phyloP scores from a whole-genome alignment of 306 rosid genomes.

The Carpinus viminea region DNA sequence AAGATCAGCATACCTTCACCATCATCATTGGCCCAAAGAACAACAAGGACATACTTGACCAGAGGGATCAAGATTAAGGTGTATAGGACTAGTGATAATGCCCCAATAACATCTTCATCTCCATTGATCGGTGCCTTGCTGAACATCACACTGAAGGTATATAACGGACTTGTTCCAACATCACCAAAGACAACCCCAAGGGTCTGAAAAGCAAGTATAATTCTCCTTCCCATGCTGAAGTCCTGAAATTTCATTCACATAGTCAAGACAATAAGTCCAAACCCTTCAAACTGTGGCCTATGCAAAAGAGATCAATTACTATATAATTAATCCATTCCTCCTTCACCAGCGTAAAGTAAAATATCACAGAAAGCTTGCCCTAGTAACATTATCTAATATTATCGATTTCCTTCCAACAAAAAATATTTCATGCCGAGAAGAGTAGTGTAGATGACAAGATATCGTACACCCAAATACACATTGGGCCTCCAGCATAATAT shows the following conservation, averaged over 20 bases:
- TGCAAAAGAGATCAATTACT: conserved; percentile 11
- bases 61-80: conserved; percentile 90
- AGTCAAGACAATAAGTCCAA: conserved; percentile 19
- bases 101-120: conserved; percentile 89
- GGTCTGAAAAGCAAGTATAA: conserved; percentile 80
- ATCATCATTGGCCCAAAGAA: conserved; percentile 94
- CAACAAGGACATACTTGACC: conserved; percentile 89
- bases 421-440: background rate
- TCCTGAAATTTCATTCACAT: conserved; percentile 56
- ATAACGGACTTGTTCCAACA: conserved; percentile 97
- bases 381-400: background rate
- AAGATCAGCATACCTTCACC: conserved; percentile 75
- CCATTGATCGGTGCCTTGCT: conserved; percentile 85
- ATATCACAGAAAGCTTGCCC: background rate
- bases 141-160: conserved; percentile 93
- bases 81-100: conserved; percentile 84
- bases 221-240: conserved; percentile 61
- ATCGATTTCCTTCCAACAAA: background rate
- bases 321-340: conserved; percentile 5
- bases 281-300: background rate
- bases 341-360: background rate
- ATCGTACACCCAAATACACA: background rate
- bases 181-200: conserved; percentile 99
- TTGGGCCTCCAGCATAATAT: background rate
- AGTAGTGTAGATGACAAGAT: background rate